phyloP scores from a whole-genome alignment of 257 asterid genomes.

The Catharanthus roseus region DNA sequence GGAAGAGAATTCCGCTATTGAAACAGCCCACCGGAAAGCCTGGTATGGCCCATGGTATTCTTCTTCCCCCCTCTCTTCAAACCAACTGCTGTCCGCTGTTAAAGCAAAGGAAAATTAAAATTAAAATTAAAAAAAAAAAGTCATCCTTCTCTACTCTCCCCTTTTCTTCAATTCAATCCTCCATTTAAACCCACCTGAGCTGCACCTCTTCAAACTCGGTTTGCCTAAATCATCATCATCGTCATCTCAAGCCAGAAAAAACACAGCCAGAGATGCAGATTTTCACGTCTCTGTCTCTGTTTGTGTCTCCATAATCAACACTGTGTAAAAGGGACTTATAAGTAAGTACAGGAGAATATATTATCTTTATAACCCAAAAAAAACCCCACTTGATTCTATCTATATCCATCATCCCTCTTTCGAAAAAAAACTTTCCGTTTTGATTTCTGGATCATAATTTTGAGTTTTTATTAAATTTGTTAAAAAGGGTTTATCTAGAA shows the following conservation, averaged over 20 bases:
- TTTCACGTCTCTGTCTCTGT: slow-evolving; percentile 23
- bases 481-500: slow-evolving; percentile 18
- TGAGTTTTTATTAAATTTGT: not conserved
- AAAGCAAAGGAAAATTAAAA: too few relatives aligned
- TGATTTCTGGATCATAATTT: slow-evolving; percentile 23
- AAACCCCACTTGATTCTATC: slow-evolving; percentile 8
- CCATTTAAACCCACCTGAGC: slow-evolving; percentile 18
- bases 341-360: not conserved
- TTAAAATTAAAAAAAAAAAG: too few relatives aligned
- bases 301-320: slow-evolving; percentile 10
- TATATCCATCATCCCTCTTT: slow-evolving; percentile 7
- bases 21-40: slow-evolving; percentile 62
- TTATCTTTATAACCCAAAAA: slow-evolving; percentile 1
- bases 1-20: slow-evolving; percentile 33
- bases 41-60: slow-evolving; percentile 62
- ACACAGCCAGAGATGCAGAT: not conserved
- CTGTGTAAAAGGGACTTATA: slow-evolving; percentile 5
- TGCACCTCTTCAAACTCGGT: slow-evolving; percentile 4
- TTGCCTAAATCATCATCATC: not conserved
- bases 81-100: not conserved
- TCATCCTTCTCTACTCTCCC: not conserved
- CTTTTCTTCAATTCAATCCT: too few relatives aligned
- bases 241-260: not conserved
- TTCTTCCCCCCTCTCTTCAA: slow-evolving; percentile 13
- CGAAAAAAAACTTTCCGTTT: not conserved